Evolutionary conservation across 75 land plant genomes (phyloP).

Genomic region (Gnetum montanum): DNA sequence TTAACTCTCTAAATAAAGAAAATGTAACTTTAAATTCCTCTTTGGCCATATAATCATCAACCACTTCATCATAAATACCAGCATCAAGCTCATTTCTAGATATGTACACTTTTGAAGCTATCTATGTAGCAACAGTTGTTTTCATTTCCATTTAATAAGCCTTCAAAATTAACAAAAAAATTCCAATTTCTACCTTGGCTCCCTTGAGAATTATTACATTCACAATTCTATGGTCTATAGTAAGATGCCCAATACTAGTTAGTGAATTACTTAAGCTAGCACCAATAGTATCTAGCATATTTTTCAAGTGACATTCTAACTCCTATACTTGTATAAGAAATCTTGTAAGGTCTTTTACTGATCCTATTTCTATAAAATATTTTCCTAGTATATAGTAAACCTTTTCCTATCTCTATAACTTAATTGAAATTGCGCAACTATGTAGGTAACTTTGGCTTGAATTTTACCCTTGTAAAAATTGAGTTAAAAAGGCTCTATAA

Average conservation of each 20-base stretch:
- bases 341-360: constrained; percentile 26
- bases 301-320: constrained; percentile 12
- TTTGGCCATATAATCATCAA: constrained; percentile 55
- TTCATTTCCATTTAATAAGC: constrained; percentile 50
- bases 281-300: constrained; percentile 26
- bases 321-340: constrained; percentile 44
- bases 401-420: too few relatives aligned
- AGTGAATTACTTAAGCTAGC: constrained; percentile 42
- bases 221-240: constrained; percentile 50
- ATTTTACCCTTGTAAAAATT: too few relatives aligned
- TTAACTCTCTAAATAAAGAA: constrained; percentile 59
- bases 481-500: too few relatives aligned
- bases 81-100: constrained; percentile 42
- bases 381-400: constrained; percentile 35
- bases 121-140: constrained; percentile 60
- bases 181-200: constrained; percentile 38
- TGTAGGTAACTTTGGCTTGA: too few relatives aligned
- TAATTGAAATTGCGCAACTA: too few relatives aligned
- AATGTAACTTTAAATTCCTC: constrained; percentile 75
- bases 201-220: constrained; percentile 56
- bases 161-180: constrained; percentile 44
- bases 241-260: constrained; percentile 30
- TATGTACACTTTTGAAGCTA: constrained; percentile 34
- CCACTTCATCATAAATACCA: constrained; percentile 37
- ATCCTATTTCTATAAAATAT: constrained; percentile 25